Evolutionary conservation across 306 rosid genomes (phyloP).

Genomic region (Vigna nakashimae): DNA sequence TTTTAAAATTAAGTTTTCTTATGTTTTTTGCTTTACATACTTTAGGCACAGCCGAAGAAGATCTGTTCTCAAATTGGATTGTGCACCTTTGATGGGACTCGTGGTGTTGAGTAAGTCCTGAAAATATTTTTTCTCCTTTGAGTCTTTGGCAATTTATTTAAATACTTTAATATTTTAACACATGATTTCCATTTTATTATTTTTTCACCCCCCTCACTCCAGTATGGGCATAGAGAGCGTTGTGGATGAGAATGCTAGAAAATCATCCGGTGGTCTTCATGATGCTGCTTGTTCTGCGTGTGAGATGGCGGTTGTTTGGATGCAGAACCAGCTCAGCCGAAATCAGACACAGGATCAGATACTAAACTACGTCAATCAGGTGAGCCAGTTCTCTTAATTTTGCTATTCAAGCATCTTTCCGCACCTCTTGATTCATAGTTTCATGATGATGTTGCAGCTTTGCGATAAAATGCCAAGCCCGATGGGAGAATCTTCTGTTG

Average conservation of each 20-base stretch:
- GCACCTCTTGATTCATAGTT: constrained; percentile 39
- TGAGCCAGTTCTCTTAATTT: constrained; percentile 34
- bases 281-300: constrained; percentile 81
- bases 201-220: neutral
- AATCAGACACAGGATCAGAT: constrained; percentile 70
- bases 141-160: neutral
- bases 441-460: constrained; percentile 60
- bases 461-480: constrained; percentile 73
- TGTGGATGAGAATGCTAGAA: constrained; percentile 57
- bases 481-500: constrained; percentile 71
- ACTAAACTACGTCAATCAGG: constrained; percentile 68
- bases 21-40: constrained; percentile 33
- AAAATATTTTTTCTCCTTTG: neutral
- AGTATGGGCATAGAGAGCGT: constrained; percentile 79
- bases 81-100: constrained; percentile 82
- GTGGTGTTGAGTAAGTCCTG: constrained; percentile 64
- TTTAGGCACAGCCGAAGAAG: constrained; percentile 70
- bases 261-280: constrained; percentile 54
- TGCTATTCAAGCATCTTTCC: constrained; percentile 16
- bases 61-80: constrained; percentile 81
- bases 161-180: constrained; percentile 5
- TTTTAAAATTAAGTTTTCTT: constrained; percentile 25
- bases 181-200: neutral
- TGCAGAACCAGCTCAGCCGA: constrained; percentile 75
- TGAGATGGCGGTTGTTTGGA: constrained; percentile 91